phyloP scores from a whole-genome alignment of 1,139 yeast genomes.

The Casaregolazyma suthepensis region DNA sequence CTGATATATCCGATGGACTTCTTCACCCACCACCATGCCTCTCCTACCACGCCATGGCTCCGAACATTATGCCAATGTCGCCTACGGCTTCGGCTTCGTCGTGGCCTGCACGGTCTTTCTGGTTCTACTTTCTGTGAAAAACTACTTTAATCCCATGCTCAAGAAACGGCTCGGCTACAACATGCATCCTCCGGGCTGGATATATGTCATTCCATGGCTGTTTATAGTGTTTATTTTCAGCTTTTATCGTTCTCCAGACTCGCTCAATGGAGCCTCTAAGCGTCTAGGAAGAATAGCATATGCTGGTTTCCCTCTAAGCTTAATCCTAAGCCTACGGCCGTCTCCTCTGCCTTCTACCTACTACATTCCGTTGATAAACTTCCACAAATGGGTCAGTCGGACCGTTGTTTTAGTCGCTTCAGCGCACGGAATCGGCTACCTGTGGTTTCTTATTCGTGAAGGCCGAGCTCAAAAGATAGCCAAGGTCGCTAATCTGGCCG shows the following conservation, averaged over 20 bases:
- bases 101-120: constrained; percentile 33
- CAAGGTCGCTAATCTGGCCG: constrained; percentile 50
- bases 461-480: constrained; percentile 40
- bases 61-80: constrained; percentile 34
- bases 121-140: constrained; percentile 14
- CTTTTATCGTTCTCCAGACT: constrained; percentile 12
- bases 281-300: constrained; percentile 55
- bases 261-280: constrained; percentile 23
- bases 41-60: constrained; percentile 30
- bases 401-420: constrained; percentile 47
- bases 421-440: constrained; percentile 55
- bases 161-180: constrained; percentile 22
- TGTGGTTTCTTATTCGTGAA: constrained; percentile 40
- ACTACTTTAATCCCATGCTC: constrained; percentile 27
- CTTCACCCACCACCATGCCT: not conserved
- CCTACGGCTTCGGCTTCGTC: constrained; percentile 45
- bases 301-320: constrained; percentile 57
- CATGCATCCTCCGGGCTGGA: constrained; percentile 30
- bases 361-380: constrained; percentile 49
- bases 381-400: constrained; percentile 83
- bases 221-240: constrained; percentile 25
- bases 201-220: constrained; percentile 35
- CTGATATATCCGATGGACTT: not conserved
- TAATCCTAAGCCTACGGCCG: constrained; percentile 59
- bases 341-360: constrained; percentile 48